Evolutionary conservation across 768 basidiomycete species (phyloP).

Genomic region (Termitomyces sp.): DNA sequence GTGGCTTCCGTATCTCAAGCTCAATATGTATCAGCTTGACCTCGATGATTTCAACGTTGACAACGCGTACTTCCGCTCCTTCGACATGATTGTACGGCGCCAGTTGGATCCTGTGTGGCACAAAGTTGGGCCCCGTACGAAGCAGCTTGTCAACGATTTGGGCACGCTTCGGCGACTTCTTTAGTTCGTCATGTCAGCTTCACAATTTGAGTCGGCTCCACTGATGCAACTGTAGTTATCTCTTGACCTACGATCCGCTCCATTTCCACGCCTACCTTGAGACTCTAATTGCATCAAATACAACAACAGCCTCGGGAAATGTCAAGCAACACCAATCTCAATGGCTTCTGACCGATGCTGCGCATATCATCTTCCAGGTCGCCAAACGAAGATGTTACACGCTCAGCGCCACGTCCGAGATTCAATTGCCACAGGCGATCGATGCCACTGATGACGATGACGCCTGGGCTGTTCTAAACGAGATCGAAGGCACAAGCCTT

Average conservation of each 20-base stretch:
- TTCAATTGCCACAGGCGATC: slow-evolving; percentile 20
- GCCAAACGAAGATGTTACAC: slow-evolving; percentile 82
- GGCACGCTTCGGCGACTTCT: slow-evolving; percentile 80
- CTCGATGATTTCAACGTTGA: slow-evolving; percentile 90
- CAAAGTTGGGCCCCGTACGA: slow-evolving; percentile 88
- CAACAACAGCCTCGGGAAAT: slow-evolving; percentile 39
- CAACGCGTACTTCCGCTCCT: slow-evolving; percentile 90
- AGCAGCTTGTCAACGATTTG: slow-evolving; percentile 86
- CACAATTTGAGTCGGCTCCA: neutral
- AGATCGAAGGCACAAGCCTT: slow-evolving; percentile 34
- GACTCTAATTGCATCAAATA: slow-evolving; percentile 64
- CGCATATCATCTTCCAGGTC: slow-evolving; percentile 75
- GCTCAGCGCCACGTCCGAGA: slow-evolving; percentile 25
- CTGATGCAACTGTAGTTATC: slow-evolving; percentile 44
- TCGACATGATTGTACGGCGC: slow-evolving; percentile 81
- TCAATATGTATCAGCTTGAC: slow-evolving; percentile 56
- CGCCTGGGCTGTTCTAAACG: slow-evolving; percentile 69
- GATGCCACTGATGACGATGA: slow-evolving; percentile 60
- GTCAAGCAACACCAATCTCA: slow-evolving; percentile 67
- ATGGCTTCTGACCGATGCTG: slow-evolving; percentile 92
- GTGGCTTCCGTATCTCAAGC: neutral
- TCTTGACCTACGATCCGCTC: slow-evolving; percentile 86
- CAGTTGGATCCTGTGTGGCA: slow-evolving; percentile 96
- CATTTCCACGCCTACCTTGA: slow-evolving; percentile 82
- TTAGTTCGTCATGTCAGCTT: slow-evolving; percentile 40